These are phyloP conservation scores for Volvox carteri DNA, from an alignment of 163 green algal genomes.

Conservation along the genomic window DNA sequence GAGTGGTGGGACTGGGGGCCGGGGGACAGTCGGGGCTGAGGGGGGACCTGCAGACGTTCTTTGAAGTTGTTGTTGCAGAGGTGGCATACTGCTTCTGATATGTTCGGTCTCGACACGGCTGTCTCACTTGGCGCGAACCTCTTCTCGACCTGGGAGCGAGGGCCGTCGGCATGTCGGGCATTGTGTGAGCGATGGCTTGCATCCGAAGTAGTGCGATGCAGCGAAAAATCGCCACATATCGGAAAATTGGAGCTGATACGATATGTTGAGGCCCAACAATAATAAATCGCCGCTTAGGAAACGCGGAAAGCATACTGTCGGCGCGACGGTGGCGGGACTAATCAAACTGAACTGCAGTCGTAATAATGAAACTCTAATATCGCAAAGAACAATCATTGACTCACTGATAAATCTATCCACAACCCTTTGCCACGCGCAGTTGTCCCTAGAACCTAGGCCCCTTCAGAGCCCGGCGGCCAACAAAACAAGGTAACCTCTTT, in stretches of 20 bases:
- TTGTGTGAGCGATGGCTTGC: no score
- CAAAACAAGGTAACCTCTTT: no score
- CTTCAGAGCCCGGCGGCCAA: not conserved
- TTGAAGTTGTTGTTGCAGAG: not conserved
- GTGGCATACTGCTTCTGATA: not conserved
- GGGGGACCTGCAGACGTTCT: not conserved
- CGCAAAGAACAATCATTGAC: not conserved
- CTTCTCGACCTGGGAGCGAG: not conserved
- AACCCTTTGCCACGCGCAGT: not conserved
- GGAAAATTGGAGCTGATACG: no score
- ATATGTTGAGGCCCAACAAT: no score
- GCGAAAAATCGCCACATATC: no score
- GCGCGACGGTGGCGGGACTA: slow-evolving; percentile 4
- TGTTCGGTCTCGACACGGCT: not conserved
- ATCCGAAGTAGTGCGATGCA: no score
- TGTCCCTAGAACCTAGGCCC: not conserved
- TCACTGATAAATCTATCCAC: not conserved
- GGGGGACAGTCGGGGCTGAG: not conserved
- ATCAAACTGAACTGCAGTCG: not conserved
- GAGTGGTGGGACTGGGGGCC: no score
- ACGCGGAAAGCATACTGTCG: not conserved
- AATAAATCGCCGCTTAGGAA: not conserved
- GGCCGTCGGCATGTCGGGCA: no score
- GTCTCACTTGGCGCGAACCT: not conserved
- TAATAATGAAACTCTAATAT: not conserved